Evolutionary conservation across 768 basidiomycete genomes (phyloP), one percentile per base, ranked within the genome.

Genomic region (Trametes cubensis): DNA sequence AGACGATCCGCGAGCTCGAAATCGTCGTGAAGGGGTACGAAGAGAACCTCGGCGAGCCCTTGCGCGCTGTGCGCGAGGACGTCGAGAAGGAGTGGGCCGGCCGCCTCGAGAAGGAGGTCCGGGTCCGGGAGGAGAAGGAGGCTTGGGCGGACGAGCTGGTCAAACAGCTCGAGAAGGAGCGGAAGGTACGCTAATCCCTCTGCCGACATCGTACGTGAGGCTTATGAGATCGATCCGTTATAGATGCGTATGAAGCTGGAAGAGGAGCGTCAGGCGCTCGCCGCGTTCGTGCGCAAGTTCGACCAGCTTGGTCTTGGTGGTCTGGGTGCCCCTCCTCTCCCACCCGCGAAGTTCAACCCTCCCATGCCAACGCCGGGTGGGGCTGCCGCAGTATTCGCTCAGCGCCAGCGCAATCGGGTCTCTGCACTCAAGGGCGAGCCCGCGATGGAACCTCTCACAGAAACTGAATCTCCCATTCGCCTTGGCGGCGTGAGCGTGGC

Each of bases 231-330:
- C 56, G 38, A 1, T 20, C 15, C 8, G 25, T 10, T 1, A 28
- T 34, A 89, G 87, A 69, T 77, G 61, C 78, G 89, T 52, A 71
- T 76, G 38, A 86, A 86, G 66, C 74, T 93, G 53, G 91, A 94
- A 71, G 87, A 87, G 46, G 91, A 94, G 74, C 83, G 91, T 40
- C 79, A 85, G 23, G 92, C 90, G 10, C 79, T 94, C 42, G 84
- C 89, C 4, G 82, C 90, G 6, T 94, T 94, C 67, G 92, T 94
- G 47, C 80, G 79, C 72, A 91, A 89, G 72, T 92, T 94, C 68
- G 92, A 94, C 73, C 80, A 90, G 13, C 74, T 90, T 26, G 88
- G 88, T 0, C 70, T 89, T 34, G 74, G 75, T 10, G 72, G 74
- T 10, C 75, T 76, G 15, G 63, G 68, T 6, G 64, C 73, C 21